A percentile compares a stretch with the other conserved stretches of the same genome.
These are phyloP conservation scores for Picea sitchensis DNA, from an alignment of 75 land plant genomes.

Conservation along the genomic window DNA sequence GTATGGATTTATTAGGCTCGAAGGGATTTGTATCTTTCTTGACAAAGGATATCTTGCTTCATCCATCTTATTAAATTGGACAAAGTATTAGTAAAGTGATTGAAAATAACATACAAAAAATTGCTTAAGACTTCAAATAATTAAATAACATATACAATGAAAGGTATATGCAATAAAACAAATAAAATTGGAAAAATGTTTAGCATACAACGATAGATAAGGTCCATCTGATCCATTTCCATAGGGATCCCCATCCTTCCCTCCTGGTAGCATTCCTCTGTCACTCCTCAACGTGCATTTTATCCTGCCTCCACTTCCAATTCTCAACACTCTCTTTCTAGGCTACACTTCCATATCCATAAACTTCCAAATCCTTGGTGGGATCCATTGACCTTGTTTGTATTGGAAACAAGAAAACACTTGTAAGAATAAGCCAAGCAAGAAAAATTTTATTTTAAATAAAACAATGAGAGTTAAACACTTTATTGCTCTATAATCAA, in stretches of 20 bases:
- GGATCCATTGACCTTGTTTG: conserved; percentile 87
- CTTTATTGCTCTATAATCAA: not conserved
- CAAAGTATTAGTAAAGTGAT: not conserved
- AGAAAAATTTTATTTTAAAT: not conserved
- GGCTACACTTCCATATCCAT: conserved; percentile 97
- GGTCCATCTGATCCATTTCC: too few species aligned
- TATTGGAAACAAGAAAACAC: conserved; percentile 26
- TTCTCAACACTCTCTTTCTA: conserved; percentile 93
- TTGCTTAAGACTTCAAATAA: not conserved
- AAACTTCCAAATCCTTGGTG: conserved; percentile 76
- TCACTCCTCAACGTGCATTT: conserved; percentile 58
- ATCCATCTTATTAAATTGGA: conserved; percentile 26
- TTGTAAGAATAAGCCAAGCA: not conserved
- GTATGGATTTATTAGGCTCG: conserved; percentile 44
- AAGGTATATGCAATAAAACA: not conserved
- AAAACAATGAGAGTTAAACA: not conserved
- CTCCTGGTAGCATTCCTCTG: too few species aligned
- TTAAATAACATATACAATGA: not conserved
- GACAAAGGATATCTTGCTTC: conserved; percentile 62
- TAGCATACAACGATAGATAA: conserved; percentile 68
- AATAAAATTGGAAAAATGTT: not conserved
- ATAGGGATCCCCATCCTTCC: conserved; percentile 37
- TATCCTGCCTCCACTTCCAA: conserved; percentile 81
- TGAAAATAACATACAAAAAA: not conserved
- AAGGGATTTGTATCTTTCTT: conserved; percentile 50